These are phyloP conservation scores for Dioscorea dumetorum DNA, from an alignment of 106 monocot genomes.

Conservation along the genomic window DNA sequence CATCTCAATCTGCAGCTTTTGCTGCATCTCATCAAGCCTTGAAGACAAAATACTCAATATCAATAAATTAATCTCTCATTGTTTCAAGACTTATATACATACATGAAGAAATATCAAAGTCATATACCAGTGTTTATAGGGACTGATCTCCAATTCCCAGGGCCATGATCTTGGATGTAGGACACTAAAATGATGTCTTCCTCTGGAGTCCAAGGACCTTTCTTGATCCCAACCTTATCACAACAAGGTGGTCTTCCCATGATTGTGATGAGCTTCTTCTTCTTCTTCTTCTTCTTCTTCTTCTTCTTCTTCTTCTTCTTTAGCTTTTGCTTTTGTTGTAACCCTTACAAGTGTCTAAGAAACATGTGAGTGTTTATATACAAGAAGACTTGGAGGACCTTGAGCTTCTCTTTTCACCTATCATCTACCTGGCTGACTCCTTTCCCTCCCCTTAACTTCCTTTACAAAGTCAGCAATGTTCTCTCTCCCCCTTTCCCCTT, in stretches of 20 bases:
- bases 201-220: slow-evolving; percentile 58
- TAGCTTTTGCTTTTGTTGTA: slow-evolving; percentile 2
- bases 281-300: background rate
- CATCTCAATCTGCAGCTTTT: slow-evolving; percentile 93
- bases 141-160: slow-evolving; percentile 40
- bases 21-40: slow-evolving; percentile 85
- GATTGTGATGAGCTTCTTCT: background rate
- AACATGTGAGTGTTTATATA: slow-evolving; percentile 40
- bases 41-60: background rate
- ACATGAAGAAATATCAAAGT: background rate
- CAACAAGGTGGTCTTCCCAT: slow-evolving; percentile 35
- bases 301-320: background rate
- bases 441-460: slow-evolving; percentile 20
- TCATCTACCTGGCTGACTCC: slow-evolving; percentile 56
- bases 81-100: background rate
- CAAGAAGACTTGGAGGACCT: slow-evolving; percentile 15
- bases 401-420: slow-evolving; percentile 16
- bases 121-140: slow-evolving; percentile 38
- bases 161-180: slow-evolving; percentile 51
- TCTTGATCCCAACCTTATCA: slow-evolving; percentile 41
- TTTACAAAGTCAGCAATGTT: slow-evolving; percentile 16
- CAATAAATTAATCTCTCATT: background rate
- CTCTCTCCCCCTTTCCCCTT: slow-evolving; percentile 3
- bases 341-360: slow-evolving; percentile 26
- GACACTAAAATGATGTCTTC: slow-evolving; percentile 57